phyloP scores from a whole-genome alignment of 169 alveolate species.

The Plasmodium coatneyi region DNA sequence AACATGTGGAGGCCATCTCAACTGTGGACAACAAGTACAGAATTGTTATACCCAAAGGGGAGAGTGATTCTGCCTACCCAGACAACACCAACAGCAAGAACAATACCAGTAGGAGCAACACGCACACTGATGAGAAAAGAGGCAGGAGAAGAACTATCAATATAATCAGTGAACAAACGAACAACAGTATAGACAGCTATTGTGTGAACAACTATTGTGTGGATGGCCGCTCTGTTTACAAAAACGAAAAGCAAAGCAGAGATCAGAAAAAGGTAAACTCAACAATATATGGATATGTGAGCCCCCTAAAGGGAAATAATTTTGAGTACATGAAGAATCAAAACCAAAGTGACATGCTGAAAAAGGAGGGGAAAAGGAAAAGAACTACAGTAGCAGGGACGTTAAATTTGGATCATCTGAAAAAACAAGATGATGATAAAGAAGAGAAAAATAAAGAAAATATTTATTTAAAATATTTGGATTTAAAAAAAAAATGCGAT shows the following conservation, averaged over 20 bases:
- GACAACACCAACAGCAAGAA: neutral
- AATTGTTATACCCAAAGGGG: slow-evolving; percentile 3
- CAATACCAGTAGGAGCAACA: neutral
- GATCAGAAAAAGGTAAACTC: neutral
- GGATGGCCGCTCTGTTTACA: neutral
- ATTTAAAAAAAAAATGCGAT: slow-evolving; percentile 58
- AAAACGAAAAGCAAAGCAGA: neutral
- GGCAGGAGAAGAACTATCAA: slow-evolving; percentile 11
- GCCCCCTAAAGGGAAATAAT: slow-evolving; percentile 13
- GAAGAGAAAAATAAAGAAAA: slow-evolving; percentile 5
- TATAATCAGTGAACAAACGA: neutral
- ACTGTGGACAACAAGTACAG: slow-evolving; percentile 4
- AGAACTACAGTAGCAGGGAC: slow-evolving; percentile 37
- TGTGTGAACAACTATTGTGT: neutral
- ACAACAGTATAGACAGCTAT: neutral
- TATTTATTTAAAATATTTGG: slow-evolving; percentile 69
- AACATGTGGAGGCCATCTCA: neutral
- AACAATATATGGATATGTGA: slow-evolving; percentile 21
- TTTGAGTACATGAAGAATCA: neutral
- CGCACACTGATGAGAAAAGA: neutral
- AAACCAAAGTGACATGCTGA: neutral
- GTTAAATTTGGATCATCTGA: slow-evolving; percentile 16
- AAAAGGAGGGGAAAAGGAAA: neutral
- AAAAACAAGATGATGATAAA: slow-evolving; percentile 9
- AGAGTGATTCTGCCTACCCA: neutral